phyloP scores from a whole-genome alignment of 176 grass and related monocot genomes.

The Urochloa ruziziensis region DNA sequence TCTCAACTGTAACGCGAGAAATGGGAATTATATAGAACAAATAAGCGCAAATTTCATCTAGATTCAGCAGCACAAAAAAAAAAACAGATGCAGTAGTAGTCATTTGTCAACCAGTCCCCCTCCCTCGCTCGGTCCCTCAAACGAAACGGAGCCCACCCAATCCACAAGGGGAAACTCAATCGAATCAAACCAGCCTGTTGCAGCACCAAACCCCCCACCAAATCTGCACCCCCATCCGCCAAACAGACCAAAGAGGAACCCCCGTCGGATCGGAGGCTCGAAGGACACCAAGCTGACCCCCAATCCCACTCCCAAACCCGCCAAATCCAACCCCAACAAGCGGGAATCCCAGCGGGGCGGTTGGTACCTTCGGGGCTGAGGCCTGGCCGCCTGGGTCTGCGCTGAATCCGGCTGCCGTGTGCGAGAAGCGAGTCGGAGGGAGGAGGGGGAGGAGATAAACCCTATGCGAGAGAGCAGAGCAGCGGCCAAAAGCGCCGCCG shows the following conservation, averaged over 20 bases:
- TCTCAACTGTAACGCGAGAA: neutral
- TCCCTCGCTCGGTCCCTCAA: too few relatives aligned
- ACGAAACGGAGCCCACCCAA: neutral
- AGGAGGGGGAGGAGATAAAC: constrained; percentile 40
- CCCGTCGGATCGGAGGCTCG: neutral
- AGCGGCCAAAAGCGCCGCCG: neutral
- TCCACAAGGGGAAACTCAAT: neutral
- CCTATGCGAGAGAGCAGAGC: constrained; percentile 33
- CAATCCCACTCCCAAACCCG: neutral
- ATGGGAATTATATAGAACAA: neutral
- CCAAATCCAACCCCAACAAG: neutral
- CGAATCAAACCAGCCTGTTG: neutral
- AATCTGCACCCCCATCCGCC: neutral
- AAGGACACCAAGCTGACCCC: neutral
- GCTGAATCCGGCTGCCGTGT: constrained; percentile 23
- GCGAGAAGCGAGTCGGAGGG: neutral
- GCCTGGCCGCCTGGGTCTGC: too few relatives aligned
- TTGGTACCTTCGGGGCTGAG: neutral
- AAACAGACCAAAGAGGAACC: neutral
- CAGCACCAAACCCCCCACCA: neutral
- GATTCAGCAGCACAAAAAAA: neutral
- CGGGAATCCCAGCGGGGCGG: neutral
- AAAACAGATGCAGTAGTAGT: neutral
- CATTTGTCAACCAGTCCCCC: too few relatives aligned
- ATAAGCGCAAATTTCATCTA: neutral